These are phyloP conservation scores for Blastomyces gilchristii DNA, from an alignment of 2,329 filamentous ascomycete genomes.

Conservation along the genomic window DNA sequence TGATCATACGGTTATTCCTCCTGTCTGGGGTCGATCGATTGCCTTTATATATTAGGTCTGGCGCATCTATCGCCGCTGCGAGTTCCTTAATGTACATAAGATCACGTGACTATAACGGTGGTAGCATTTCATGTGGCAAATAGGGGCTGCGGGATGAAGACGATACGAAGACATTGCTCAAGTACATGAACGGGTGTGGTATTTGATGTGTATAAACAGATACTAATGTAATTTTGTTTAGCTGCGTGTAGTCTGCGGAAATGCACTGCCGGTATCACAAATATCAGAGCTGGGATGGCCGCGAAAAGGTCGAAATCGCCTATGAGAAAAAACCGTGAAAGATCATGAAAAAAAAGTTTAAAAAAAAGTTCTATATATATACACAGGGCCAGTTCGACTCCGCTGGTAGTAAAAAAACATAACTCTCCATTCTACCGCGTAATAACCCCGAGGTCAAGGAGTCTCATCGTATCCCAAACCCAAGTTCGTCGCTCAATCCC, in stretches of 20 bases:
- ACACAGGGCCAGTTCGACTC: neutral
- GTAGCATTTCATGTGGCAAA: neutral
- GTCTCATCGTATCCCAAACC: neutral
- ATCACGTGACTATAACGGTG: neutral
- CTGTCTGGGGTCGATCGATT: neutral
- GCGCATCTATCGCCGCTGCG: neutral
- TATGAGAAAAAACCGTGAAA: neutral
- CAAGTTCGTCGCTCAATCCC: slow-evolving; percentile 2
- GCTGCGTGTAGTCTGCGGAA: neutral
- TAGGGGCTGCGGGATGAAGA: neutral
- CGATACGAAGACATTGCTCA: neutral
- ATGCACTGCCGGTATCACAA: neutral
- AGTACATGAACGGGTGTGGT: neutral
- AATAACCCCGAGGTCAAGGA: neutral
- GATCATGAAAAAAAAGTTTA: neutral
- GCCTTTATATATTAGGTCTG: neutral
- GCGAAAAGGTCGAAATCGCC: neutral
- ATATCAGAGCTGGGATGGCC: neutral
- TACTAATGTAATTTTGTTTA: neutral
- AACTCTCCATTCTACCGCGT: neutral
- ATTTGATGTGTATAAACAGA: neutral
- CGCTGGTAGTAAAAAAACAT: neutral
- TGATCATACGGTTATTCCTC: neutral
- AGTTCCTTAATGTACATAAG: neutral
- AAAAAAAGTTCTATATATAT: slow-evolving; percentile 4